Conservation (phyloP, 345 rosid genomes). For the Melaleuca alternifolia region DNA sequence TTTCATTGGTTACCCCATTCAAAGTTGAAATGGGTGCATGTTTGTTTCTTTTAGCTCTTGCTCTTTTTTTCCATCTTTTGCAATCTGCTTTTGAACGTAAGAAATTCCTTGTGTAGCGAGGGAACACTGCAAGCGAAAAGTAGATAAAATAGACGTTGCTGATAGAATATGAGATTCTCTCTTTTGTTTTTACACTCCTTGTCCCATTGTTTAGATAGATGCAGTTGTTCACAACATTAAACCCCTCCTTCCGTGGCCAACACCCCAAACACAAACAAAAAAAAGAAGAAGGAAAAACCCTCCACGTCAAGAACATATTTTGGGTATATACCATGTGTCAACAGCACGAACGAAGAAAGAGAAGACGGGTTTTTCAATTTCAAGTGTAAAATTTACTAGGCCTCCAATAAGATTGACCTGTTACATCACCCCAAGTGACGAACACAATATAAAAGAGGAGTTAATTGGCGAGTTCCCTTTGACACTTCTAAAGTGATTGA, state of each 20-base stretch:
- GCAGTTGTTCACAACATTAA: background rate
- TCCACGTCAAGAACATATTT: background rate
- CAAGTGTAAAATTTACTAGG: background rate
- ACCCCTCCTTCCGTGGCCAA: background rate
- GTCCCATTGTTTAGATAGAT: conserved; percentile 7
- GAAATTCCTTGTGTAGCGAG: background rate
- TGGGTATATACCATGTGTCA: background rate
- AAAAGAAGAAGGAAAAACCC: background rate
- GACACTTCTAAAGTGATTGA: background rate
- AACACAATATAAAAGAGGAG: too few species aligned
- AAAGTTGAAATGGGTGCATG: background rate
- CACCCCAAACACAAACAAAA: background rate
- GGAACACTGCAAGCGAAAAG: background rate
- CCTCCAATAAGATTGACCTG: background rate
- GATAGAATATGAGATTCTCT: background rate
- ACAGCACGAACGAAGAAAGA: background rate
- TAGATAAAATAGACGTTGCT: background rate
- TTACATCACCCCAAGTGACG: background rate
- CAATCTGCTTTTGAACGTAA: background rate
- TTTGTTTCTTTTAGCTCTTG: background rate
- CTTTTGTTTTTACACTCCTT: conserved; percentile 5
- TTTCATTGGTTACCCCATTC: background rate
- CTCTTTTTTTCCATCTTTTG: background rate
- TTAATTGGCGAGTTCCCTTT: background rate
- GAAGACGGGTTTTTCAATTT: background rate